Conservation (phyloP, 371 early-diverging fungal species). For the Catenaria anguillulae region DNA sequence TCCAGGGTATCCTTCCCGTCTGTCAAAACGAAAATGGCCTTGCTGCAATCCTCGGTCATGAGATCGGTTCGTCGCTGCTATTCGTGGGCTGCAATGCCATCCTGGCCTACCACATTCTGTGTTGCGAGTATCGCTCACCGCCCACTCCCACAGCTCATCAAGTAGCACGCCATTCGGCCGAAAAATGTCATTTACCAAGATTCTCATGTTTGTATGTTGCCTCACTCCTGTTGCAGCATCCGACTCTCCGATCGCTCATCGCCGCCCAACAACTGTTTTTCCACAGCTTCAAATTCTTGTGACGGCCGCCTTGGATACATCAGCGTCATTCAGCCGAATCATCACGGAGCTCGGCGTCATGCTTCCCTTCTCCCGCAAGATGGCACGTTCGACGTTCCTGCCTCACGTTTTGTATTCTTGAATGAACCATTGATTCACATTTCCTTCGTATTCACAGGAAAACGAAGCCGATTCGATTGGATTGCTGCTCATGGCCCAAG, state of each 20-base stretch:
- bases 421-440: neutral
- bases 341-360: slow-evolving; percentile 41
- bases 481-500: slow-evolving; percentile 70
- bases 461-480: slow-evolving; percentile 85
- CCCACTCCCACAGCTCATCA: too few species aligned
- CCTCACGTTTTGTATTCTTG: neutral
- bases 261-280: too few species aligned
- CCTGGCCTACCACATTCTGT: too few species aligned
- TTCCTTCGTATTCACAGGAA: slow-evolving; percentile 41
- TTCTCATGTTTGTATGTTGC: slow-evolving; percentile 31
- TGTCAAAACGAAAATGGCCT: slow-evolving; percentile 69
- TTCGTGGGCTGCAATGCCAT: too few species aligned
- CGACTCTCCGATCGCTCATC: too few species aligned
- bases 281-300: slow-evolving; percentile 14
- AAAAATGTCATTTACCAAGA: slow-evolving; percentile 61
- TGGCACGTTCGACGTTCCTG: too few species aligned
- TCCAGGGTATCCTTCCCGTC: slow-evolving; percentile 71
- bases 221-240: too few species aligned
- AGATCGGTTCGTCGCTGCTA: too few species aligned
- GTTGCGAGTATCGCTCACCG: too few species aligned
- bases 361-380: slow-evolving; percentile 68
- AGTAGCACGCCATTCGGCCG: slow-evolving; percentile 62
- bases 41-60: slow-evolving; percentile 84
- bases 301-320: slow-evolving; percentile 32
- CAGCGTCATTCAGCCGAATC: slow-evolving; percentile 22